Percentiles rank a stretch among this genome's conserved stretches.
Conservation (phyloP, 345 rosid species). For the Limnanthes douglasii region DNA sequence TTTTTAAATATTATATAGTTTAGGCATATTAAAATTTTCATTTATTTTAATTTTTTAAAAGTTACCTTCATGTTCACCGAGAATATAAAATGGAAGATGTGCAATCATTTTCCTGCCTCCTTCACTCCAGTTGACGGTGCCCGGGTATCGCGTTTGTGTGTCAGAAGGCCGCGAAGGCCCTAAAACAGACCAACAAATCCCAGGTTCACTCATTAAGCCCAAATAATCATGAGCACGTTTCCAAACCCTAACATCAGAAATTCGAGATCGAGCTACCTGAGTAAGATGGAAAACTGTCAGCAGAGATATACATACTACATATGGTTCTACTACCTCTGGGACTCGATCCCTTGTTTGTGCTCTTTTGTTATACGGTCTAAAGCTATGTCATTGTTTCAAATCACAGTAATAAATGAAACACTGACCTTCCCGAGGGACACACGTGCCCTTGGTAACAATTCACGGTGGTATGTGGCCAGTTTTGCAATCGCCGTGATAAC, state of each 20-base stretch:
- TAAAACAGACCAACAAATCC: constrained; percentile 55
- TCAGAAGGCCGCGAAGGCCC: constrained; percentile 56
- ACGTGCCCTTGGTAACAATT: constrained; percentile 81
- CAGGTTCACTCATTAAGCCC: constrained; percentile 79
- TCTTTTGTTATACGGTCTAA: background rate
- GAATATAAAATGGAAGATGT: constrained; percentile 73
- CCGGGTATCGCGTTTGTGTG: constrained; percentile 31
- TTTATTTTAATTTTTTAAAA: background rate
- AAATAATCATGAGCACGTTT: constrained; percentile 75
- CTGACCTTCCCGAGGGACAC: constrained; percentile 93
- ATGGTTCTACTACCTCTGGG: background rate
- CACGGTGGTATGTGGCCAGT: constrained; percentile 77
- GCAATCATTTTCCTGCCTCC: constrained; percentile 56
- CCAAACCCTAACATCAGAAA: constrained; percentile 71
- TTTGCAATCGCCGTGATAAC: constrained; percentile 89
- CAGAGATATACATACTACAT: background rate
- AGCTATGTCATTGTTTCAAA: background rate
- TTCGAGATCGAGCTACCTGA: constrained; percentile 84
- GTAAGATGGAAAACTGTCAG: constrained; percentile 1
- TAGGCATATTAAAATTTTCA: no score
- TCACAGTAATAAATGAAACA: constrained; percentile 2
- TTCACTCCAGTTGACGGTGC: constrained; percentile 72
- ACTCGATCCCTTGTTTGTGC: background rate
- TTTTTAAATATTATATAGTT: background rate
- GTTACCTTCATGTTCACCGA: constrained; percentile 73